Conservation (phyloP, 257 asterid species). For the Plectranthus barbatus region DNA sequence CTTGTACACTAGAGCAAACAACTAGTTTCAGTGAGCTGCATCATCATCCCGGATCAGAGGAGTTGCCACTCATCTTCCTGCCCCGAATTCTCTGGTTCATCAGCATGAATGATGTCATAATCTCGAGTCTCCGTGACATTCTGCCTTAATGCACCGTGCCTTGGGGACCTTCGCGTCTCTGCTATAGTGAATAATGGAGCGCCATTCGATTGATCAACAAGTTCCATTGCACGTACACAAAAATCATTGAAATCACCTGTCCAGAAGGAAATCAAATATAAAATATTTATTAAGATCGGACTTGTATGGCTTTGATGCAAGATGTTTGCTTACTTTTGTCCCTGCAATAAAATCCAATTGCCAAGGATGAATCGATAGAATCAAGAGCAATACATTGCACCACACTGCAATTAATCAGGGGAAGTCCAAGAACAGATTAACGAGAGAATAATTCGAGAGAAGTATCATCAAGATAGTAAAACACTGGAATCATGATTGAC, state of each 20-base stretch:
- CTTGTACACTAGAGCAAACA: conserved; percentile 3
- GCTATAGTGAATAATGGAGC: conserved; percentile 85
- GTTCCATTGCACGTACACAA: conserved; percentile 53
- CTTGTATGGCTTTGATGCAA: not conserved
- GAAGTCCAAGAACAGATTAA: conserved; percentile 5
- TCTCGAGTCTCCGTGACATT: conserved; percentile 17
- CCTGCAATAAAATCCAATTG: conserved; percentile 80
- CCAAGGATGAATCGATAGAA: conserved; percentile 90
- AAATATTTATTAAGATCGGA: not conserved
- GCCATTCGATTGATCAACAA: conserved; percentile 61
- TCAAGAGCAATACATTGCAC: conserved; percentile 66
- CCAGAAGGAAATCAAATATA: conserved; percentile 8
- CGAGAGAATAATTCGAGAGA: not conserved
- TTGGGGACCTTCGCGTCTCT: conserved; percentile 35
- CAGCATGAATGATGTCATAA: conserved; percentile 22
- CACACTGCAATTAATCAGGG: conserved; percentile 37
- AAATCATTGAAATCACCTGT: conserved; percentile 92
- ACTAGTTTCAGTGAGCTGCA: not conserved
- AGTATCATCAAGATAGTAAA: too few relatives aligned
- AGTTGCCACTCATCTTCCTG: conserved; percentile 97
- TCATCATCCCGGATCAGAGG: conserved; percentile 32
- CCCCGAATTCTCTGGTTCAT: conserved; percentile 28
- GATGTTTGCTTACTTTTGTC: conserved; percentile 43
- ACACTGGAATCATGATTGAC: conserved; percentile 7
- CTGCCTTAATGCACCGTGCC: conserved; percentile 11